Base-by-base conservation (phyloP, 805 yeast genomes). In the Suhomyces pyralidae region DNA sequence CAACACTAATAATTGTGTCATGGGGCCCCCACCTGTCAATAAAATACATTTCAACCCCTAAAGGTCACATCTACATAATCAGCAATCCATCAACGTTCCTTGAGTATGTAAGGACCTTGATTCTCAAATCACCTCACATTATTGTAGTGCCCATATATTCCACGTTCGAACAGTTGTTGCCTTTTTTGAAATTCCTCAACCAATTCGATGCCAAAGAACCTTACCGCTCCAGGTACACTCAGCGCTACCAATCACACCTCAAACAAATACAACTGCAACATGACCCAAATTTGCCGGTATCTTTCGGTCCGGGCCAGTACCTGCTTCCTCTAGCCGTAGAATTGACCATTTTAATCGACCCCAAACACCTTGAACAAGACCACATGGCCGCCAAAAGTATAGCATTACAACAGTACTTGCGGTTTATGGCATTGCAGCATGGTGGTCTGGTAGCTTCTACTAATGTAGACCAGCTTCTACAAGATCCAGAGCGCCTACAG, bases 371-470 rank as follows among this genome's bases (percentile, higher is more conserved):
- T 40, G 61, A 45, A 15, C 51, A 46, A n/a, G 62, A 61, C 48
- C 58, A 55, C 46, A 53, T 67, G 25, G 50, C 66, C 2, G 54
- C 61, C 3, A 45, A 48, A 10, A 59, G 59, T 42, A 61, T 70
- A 9, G 57, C 54, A 15, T 54, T 65, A 3, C 81, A 79, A 54
- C 74, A 77, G 52, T 48, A 63, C n/a, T 55, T 76, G 9, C 60
- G 79, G 15, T 66, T 67, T 38, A 51, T 71, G 3, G 63, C 70
- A 3, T 47, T 68, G 51, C 64, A 67, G 32, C 77, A 70, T 53
- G 73, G 74, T 1, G 67, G 61, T 0, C 48, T 51, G 32, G 58
- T 64, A 32, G 54, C 58, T 1, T 58, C 60, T 2, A 32, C 58
- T 2, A 47, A 51, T 25, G 25, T 47, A 3, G 48, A 49, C 10